Base-by-base conservation (phyloP, 2,329 filamentous ascomycete genomes). In the Lecanicillium sp. region DNA sequence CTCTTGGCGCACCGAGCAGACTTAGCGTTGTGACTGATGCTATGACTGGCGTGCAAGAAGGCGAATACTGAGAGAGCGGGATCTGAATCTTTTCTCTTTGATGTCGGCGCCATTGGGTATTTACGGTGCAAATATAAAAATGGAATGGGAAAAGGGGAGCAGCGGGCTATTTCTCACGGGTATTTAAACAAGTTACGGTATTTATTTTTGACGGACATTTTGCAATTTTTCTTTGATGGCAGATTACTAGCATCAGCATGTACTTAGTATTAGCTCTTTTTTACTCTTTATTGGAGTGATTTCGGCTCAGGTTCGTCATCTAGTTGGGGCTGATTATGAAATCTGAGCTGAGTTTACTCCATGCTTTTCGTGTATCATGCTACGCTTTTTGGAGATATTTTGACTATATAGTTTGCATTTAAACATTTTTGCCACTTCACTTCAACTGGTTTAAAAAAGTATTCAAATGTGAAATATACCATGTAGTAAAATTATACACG, bases 11-110 rank as follows among this genome's bases (percentile, higher is more conserved):
- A 22, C 61, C 59, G 16, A 62, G 59, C 41, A 58, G 54, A 38
- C 46, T 64, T 33, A 64, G 60, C 42, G 50, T 62, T 14, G 58
- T 59, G 38, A 56, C 58, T 3, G 59, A 62, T 41, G 45, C 49
- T 37, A 55, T 58, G 52, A 44, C 43, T 16, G 48, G 50, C 29
- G 48, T 49, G 35, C 49, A 45, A 18, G 46, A 53, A 34, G 53
- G 53, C 32, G 54, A 56, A 33, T 58, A 59, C 42, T 42, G 57
- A 33, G 53, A 59, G 43, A 52, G 53, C 11, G 54, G 55, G 12
- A 53, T 59, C 42, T 58, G 49, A 46, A 38, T 32, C 37, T 33
- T 44, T 16, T n/a, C n/a, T n/a, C n/a, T 49, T 41, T 43, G 41
- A 41, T 36, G 11, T 33, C 25, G 32, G 19, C 28, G 22, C 8